Evolutionary conservation across 2,329 filamentous ascomycete genomes (phyloP), one percentile per base, ranked within the genome.

Genomic region (Talaromyces rugulosus): DNA sequence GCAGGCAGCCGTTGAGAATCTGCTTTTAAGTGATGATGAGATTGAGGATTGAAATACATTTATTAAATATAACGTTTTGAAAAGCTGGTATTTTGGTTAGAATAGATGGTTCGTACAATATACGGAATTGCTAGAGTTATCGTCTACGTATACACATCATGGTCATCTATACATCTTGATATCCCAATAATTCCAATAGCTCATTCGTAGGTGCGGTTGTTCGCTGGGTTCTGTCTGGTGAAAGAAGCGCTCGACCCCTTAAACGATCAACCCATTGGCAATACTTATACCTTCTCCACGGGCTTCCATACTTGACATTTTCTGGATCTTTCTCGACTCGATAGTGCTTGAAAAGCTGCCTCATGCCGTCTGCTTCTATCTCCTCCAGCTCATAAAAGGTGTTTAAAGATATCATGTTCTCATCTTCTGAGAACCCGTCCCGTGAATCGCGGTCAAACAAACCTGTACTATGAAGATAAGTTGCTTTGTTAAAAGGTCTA

Each of bases 11-110:
- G 83, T 87, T 64, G 85, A 87, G 72, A 89, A 88, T 68, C 76
- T 93, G 66, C 85, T 91, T 52, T 77, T 94, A 47, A 91, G 88
- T 67, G 91, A 95, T 70, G 91, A 95, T 76, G 91, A 95, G 78
- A 94, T 95, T 71, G 89, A 92, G 73, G 90, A 93, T 28, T 63
- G 31, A 47, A 47, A 57, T 52, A 27, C 14, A 52, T 27, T 50
- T 16, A 6, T 5, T 2, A 7, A n/a, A 40, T 40, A 40, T 40
- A 40, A 16, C 36, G 16, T 16, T 40, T 16, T 40, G 36, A n/a
- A n/a, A 40, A 7, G 36, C 36, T n/a, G 36, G 16, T 14, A 7
- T 40, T 40, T 40, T 40, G 36, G 16, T 40, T 40, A 40, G 36
- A 40, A 16, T n/a, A 40, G 36, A n/a, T n/a, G 5, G 36, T n/a